Evolutionary conservation across 139 green algal species (phyloP).

Genomic region (Micractinium conductrix): DNA sequence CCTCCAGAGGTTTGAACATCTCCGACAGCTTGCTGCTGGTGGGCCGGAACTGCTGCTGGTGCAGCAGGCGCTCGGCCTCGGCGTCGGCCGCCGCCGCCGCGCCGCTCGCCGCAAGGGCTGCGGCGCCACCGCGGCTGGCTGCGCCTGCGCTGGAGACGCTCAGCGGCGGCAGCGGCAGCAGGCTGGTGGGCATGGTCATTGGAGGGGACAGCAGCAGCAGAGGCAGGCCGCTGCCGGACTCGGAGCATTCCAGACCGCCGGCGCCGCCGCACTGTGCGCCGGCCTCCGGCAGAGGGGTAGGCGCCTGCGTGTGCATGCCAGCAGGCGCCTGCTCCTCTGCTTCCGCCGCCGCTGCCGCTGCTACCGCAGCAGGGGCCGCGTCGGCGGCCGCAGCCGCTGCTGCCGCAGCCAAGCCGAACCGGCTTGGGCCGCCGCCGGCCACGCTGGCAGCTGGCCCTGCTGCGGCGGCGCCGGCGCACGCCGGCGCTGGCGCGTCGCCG

Average conservation of each 20-base stretch:
- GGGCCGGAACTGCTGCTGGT: constrained; percentile 18
- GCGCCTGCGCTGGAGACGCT: constrained; percentile 9
- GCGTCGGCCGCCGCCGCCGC: not conserved
- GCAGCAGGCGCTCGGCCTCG: constrained; percentile 16
- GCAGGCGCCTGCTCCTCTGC: not conserved
- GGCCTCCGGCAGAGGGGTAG: not conserved
- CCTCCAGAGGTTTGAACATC: constrained; percentile 12
- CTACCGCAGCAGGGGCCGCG: not conserved
- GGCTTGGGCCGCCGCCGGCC: not conserved
- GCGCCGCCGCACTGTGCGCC: not conserved
- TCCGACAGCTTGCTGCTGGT: constrained; percentile 26
- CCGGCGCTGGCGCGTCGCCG: no score
- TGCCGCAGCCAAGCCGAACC: not conserved
- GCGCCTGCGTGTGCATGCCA: not conserved
- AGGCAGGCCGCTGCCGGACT: constrained; percentile 17
- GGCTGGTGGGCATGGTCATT: constrained; percentile 1
- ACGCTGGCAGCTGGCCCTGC: not conserved
- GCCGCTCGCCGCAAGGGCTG: not conserved
- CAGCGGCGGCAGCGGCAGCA: constrained; percentile 23
- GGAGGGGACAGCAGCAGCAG: constrained; percentile 27
- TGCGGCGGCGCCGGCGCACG: not conserved
- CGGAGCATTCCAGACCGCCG: not conserved
- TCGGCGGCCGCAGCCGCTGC: not conserved
- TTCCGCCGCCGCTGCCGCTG: not conserved
- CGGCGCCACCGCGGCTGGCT: not conserved